phyloP scores from a whole-genome alignment of 768 basidiomycete species.

The Boletellus sp. region DNA sequence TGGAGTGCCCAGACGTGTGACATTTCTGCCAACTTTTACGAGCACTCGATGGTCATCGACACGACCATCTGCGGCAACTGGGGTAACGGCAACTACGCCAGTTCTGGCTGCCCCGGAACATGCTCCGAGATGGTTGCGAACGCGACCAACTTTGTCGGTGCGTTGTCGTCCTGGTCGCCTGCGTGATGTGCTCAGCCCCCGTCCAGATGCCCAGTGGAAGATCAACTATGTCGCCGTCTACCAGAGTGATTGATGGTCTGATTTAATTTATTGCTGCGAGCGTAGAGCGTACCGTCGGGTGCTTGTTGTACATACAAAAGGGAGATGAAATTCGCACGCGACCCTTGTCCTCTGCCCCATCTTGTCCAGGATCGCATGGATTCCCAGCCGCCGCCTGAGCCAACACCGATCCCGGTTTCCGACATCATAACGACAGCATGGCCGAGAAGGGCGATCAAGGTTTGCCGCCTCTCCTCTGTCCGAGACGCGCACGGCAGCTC shows the following conservation, averaged over 20 bases:
- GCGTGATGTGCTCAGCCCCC: background rate
- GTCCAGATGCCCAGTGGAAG: conserved; percentile 51
- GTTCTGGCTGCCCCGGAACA: conserved; percentile 38
- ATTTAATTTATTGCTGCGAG: background rate
- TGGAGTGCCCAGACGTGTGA: conserved; percentile 50
- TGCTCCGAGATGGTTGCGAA: conserved; percentile 49
- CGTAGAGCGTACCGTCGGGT: too few relatives aligned
- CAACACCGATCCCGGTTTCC: conserved; percentile 46
- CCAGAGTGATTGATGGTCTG: conserved; percentile 20
- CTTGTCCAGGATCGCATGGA: conserved; percentile 28
- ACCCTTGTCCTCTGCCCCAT: conserved; percentile 25
- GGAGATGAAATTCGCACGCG: conserved; percentile 29
- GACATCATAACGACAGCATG: conserved; percentile 45
- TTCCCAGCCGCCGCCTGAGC: conserved; percentile 34
- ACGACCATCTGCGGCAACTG: conserved; percentile 34
- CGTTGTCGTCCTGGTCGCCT: conserved; percentile 6
- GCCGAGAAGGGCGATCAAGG: conserved; percentile 53
- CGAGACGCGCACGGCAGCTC: conserved; percentile 8
- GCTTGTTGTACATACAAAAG: conserved; percentile 9
- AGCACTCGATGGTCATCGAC: conserved; percentile 47
- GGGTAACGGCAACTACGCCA: conserved; percentile 23
- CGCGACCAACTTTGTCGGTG: conserved; percentile 51
- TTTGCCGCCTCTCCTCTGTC: conserved; percentile 23
- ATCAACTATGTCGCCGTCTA: conserved; percentile 57
- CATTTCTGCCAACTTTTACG: conserved; percentile 46